These are phyloP conservation scores for Alternaria sp. DNA, from an alignment of 2,329 filamentous ascomycete species.

Conservation along the genomic window DNA sequence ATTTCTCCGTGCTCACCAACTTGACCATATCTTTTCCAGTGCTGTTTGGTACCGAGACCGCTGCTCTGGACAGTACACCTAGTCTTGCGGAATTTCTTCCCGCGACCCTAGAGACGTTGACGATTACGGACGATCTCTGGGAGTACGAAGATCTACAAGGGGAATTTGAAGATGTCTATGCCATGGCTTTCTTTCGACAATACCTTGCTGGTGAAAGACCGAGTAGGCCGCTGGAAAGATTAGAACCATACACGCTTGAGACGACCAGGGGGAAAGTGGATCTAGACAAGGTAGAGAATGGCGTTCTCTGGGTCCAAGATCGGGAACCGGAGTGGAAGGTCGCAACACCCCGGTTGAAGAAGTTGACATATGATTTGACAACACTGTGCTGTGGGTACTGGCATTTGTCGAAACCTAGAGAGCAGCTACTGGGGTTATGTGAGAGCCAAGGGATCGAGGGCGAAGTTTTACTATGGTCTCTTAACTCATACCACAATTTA, in stretches of 20 bases:
- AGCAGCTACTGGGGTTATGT: neutral
- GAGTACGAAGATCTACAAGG: too few relatives aligned
- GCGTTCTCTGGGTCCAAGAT: neutral
- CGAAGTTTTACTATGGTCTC: neutral
- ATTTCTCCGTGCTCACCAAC: neutral
- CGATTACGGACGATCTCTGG: too few relatives aligned
- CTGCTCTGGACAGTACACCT: neutral
- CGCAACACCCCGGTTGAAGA: conserved; percentile 9
- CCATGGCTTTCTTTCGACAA: neutral
- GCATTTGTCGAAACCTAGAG: neutral
- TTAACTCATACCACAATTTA: neutral
- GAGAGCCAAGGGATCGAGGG: neutral
- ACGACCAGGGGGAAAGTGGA: too few relatives aligned
- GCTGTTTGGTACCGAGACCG: neutral
- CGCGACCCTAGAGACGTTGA: too few relatives aligned
- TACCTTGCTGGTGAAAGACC: neutral
- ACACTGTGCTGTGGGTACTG: neutral
- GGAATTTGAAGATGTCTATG: neutral
- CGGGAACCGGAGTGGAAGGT: conserved; percentile 6
- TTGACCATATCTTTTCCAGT: neutral
- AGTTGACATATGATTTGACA: conserved; percentile 7
- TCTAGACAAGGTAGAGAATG: too few relatives aligned
- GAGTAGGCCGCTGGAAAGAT: neutral
- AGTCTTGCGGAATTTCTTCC: too few relatives aligned
- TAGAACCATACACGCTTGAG: too few relatives aligned